These are phyloP conservation scores for Kodamaea suecica DNA, from an alignment of 1,139 yeast species.

Conservation along the genomic window DNA sequence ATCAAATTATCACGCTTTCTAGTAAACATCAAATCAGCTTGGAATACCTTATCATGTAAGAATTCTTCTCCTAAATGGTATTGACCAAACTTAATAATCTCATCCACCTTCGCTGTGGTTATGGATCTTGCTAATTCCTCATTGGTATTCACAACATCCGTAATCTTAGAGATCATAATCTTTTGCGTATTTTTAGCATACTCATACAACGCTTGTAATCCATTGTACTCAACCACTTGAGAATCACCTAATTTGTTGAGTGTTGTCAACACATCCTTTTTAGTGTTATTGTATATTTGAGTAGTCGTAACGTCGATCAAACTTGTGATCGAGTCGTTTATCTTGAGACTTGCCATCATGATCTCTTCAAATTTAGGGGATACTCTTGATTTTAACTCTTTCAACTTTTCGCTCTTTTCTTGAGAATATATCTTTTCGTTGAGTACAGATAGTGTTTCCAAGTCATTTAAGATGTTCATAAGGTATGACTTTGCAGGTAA, in stretches of 20 bases:
- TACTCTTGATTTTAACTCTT: constrained; percentile 48
- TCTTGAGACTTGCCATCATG: constrained; percentile 48
- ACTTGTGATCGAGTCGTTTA: constrained; percentile 58
- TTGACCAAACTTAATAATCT: constrained; percentile 64
- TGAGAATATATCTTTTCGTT: constrained; percentile 56
- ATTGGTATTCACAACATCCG: constrained; percentile 59
- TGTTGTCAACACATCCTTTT: constrained; percentile 49
- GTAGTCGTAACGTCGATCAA: constrained; percentile 61
- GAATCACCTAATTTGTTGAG: constrained; percentile 56
- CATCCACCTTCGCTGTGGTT: constrained; percentile 59
- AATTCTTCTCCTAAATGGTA: constrained; percentile 55
- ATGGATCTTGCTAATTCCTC: constrained; percentile 65
- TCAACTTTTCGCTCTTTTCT: constrained; percentile 44
- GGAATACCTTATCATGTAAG: constrained; percentile 63
- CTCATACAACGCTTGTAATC: constrained; percentile 62
- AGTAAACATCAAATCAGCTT: constrained; percentile 80
- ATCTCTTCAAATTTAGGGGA: constrained; percentile 63
- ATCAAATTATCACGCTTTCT: constrained; percentile 63
- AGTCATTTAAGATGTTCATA: constrained; percentile 63
- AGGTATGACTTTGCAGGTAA: constrained; percentile 90
- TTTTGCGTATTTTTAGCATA: constrained; percentile 71
- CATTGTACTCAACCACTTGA: constrained; percentile 56
- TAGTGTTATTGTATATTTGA: constrained; percentile 60
- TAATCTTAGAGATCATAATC: constrained; percentile 61
- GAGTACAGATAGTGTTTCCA: constrained; percentile 54